Conservation (phyloP, 2,329 filamentous ascomycete genomes). For the Zarea fungicola region DNA sequence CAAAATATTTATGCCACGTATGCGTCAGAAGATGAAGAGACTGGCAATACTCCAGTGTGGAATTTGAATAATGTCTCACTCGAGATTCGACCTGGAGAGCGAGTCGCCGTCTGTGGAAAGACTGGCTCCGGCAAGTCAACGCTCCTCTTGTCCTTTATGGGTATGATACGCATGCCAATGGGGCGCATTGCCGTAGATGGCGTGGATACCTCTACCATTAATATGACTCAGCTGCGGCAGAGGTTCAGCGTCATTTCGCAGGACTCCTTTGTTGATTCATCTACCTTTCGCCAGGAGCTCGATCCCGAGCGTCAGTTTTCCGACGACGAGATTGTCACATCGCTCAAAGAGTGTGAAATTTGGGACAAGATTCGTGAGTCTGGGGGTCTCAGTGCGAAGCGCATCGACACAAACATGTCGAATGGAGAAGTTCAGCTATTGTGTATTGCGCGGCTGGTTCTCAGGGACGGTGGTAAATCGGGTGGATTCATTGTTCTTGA, state of each 20-base stretch:
- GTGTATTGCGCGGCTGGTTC: too few relatives aligned
- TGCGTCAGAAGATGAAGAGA: not conserved
- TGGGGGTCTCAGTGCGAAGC: too few relatives aligned
- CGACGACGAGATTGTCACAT: constrained; percentile 60
- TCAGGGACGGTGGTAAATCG: too few relatives aligned
- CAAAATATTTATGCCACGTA: not conserved
- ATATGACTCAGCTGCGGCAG: constrained; percentile 59
- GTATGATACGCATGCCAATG: not conserved
- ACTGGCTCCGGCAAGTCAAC: constrained; percentile 9
- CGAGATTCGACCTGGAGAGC: not conserved
- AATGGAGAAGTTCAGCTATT: too few relatives aligned
- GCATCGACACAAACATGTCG: too few relatives aligned
- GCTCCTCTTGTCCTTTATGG: not conserved
- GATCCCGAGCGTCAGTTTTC: constrained; percentile 62
- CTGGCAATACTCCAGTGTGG: too few relatives aligned
- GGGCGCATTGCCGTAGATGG: not conserved
- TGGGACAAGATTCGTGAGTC: too few relatives aligned
- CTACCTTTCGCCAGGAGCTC: constrained; percentile 63
- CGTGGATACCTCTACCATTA: constrained; percentile 52
- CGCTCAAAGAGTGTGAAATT: too few relatives aligned
- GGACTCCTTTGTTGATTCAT: constrained; percentile 68
- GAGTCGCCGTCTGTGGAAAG: constrained; percentile 1
- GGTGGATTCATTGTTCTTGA: too few relatives aligned
- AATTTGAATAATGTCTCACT: not conserved
- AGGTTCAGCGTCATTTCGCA: constrained; percentile 66